These are phyloP conservation scores for Fusarium hainanense DNA, from an alignment of 2,329 filamentous ascomycete genomes.

Conservation along the genomic window DNA sequence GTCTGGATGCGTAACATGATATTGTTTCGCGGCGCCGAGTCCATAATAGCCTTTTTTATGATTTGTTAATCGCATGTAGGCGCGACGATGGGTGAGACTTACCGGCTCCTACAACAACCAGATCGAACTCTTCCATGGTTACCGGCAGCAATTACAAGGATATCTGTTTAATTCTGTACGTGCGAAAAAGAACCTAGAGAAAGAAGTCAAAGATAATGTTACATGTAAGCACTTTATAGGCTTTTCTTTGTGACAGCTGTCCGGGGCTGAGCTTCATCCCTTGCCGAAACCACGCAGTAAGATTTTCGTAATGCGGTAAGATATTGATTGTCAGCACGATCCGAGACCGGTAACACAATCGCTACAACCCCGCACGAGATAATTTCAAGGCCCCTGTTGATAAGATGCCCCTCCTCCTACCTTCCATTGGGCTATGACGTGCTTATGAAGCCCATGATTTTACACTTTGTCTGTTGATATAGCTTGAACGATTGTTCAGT, in stretches of 20 bases:
- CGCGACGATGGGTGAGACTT: background rate
- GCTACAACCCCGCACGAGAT: background rate
- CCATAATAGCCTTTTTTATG: conserved; percentile 46
- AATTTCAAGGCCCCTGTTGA: background rate
- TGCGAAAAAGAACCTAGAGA: too few relatives aligned
- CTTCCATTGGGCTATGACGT: too few relatives aligned
- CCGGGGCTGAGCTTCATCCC: background rate
- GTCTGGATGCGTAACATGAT: conserved; percentile 60
- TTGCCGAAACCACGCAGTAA: background rate
- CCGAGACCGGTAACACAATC: background rate
- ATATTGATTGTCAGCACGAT: background rate
- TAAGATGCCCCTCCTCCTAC: background rate
- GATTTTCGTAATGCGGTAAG: background rate
- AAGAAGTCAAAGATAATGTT: too few relatives aligned
- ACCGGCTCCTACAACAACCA: background rate
- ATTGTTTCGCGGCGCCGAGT: conserved; percentile 63
- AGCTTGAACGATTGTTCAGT: fast-evolving
- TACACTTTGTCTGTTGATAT: background rate
- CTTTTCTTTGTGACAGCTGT: background rate
- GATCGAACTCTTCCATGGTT: background rate
- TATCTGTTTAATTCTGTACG: too few relatives aligned
- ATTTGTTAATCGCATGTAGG: background rate
- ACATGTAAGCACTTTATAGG: too few relatives aligned
- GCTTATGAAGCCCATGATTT: background rate
- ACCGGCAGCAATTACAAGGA: fast-evolving